Conservation (phyloP, 192 early-diverging fungal genomes). For the Nowakowskiella sp. region DNA sequence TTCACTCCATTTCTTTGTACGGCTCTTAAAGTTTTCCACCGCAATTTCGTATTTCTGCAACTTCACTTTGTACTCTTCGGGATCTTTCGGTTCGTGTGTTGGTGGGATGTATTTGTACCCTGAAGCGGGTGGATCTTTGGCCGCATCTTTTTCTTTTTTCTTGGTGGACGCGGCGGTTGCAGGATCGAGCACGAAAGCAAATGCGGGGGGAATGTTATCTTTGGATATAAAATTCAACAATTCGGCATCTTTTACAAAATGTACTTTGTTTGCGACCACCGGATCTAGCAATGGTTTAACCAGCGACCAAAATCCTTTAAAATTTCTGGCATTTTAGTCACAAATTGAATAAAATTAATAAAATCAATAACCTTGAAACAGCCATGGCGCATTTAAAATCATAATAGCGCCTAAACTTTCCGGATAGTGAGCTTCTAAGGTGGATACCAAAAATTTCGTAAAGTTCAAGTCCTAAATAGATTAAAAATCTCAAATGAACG, state of each 20-base stretch:
- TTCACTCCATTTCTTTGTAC: too few species aligned
- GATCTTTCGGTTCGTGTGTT: too few species aligned
- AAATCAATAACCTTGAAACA: conserved; percentile 56
- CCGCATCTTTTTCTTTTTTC: too few species aligned
- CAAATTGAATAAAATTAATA: conserved; percentile 8
- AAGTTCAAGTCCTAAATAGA: conserved; percentile 56
- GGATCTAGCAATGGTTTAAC: conserved; percentile 80
- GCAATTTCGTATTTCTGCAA: too few species aligned
- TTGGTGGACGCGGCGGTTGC: too few species aligned
- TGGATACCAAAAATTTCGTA: conserved; percentile 67
- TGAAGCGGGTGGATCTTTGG: too few species aligned
- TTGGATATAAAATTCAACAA: conserved; percentile 54
- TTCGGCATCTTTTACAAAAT: conserved; percentile 56
- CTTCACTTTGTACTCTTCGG: too few species aligned
- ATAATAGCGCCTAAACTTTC: conserved; percentile 75
- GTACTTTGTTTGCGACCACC: conserved; percentile 78
- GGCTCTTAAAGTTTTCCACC: too few species aligned
- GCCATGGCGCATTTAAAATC: conserved; percentile 82
- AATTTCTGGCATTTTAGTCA: not conserved
- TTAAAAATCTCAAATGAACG: not conserved
- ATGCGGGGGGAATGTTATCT: conserved; percentile 51
- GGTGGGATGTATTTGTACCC: too few species aligned
- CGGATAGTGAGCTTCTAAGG: conserved; percentile 83
- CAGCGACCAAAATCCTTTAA: conserved; percentile 57
- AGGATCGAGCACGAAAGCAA: too few species aligned